Evolutionary conservation across 805 yeast genomes (phyloP).

Genomic region (Huiozyma sinensis): DNA sequence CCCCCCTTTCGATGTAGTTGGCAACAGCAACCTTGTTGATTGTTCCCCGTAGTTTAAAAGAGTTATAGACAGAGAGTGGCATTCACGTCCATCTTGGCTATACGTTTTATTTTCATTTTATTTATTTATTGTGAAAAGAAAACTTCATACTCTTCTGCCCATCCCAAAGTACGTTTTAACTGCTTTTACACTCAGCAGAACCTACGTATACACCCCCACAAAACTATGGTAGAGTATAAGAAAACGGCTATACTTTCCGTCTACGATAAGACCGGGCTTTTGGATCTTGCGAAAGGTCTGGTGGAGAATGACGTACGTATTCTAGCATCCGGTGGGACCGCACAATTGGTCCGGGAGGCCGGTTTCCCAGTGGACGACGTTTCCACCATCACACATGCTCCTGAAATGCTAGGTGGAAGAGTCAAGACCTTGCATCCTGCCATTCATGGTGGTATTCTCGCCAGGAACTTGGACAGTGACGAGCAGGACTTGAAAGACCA

Average conservation of each 20-base stretch:
- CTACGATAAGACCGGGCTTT: slow-evolving; percentile 91
- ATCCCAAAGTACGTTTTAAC: too few species aligned
- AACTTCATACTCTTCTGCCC: too few species aligned
- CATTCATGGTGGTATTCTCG: slow-evolving; percentile 94
- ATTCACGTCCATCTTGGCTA: too few species aligned
- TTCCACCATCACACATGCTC: slow-evolving; percentile 90
- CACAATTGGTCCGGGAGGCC: slow-evolving; percentile 86
- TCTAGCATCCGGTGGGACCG: slow-evolving; percentile 96
- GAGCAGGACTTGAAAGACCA: slow-evolving; percentile 80
- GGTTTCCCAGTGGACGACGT: slow-evolving; percentile 98
- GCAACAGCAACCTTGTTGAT: too few species aligned
- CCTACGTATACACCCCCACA: neutral
- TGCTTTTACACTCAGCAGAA: too few species aligned
- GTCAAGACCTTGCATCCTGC: slow-evolving; percentile 98
- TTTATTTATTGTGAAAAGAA: too few species aligned
- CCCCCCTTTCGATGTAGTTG: too few species aligned
- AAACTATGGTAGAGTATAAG: slow-evolving; percentile 25
- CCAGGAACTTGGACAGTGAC: slow-evolving; percentile 85
- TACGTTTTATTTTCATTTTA: too few species aligned
- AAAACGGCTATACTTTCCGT: slow-evolving; percentile 95
- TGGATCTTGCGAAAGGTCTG: slow-evolving; percentile 93
- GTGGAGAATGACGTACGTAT: slow-evolving; percentile 81
- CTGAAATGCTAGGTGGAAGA: slow-evolving; percentile 98
- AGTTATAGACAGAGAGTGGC: too few species aligned
- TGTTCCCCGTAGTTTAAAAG: too few species aligned